A percentile compares a stretch with the other conserved stretches of the same genome.
phyloP scores from a whole-genome alignment of 257 asterid species.

The Petrea volubilis region DNA sequence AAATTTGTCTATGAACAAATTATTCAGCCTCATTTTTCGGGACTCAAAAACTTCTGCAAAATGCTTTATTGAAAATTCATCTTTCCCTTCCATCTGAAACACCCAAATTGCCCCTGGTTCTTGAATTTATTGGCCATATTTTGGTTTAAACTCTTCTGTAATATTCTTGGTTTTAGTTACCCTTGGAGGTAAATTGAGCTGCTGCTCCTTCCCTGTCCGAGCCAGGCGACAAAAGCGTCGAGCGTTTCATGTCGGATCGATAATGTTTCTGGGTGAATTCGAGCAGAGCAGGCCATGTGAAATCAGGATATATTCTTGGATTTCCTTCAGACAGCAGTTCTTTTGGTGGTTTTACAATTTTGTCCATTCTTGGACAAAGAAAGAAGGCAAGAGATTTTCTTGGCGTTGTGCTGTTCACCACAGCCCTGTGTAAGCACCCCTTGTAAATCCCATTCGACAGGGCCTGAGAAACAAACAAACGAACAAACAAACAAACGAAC shows the following conservation, averaged over 20 bases:
- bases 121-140: not conserved
- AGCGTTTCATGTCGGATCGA: constrained; percentile 81
- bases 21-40: not conserved
- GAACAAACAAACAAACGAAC: not conserved
- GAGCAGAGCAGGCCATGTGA: constrained; percentile 62
- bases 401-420: constrained; percentile 50
- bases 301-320: constrained; percentile 72
- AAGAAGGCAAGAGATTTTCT: constrained; percentile 80
- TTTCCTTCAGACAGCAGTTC: constrained; percentile 33
- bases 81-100: not conserved
- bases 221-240: constrained; percentile 65
- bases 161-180: too few species aligned
- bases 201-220: constrained; percentile 3
- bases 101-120: not conserved
- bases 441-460: constrained; percentile 79
- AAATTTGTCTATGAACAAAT: not conserved
- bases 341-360: constrained; percentile 59
- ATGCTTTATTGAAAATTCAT: not conserved
- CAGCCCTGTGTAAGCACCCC: constrained; percentile 83
- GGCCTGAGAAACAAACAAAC: constrained; percentile 42
- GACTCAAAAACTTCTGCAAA: not conserved
- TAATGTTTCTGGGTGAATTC: constrained; percentile 82
- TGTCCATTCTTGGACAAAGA: constrained; percentile 62
- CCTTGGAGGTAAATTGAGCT: not conserved
- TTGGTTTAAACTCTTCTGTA: not conserved